These are phyloP conservation scores for Trypanosoma mega DNA, from an alignment of 208 protist species.

Conservation along the genomic window DNA sequence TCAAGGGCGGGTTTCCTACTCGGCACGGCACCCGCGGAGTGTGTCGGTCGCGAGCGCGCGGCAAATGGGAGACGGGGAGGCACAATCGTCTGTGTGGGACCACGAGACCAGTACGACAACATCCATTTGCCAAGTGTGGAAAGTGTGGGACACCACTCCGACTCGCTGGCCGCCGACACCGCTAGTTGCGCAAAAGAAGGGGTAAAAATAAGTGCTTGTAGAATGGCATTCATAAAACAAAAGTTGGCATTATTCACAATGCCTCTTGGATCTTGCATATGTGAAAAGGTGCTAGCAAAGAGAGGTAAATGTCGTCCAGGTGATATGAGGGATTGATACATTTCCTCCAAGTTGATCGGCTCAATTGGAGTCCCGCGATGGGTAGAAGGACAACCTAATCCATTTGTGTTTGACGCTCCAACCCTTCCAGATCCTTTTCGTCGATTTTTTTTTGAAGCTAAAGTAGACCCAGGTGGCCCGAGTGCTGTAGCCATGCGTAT, in stretches of 20 bases:
- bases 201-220: conserved; percentile 65
- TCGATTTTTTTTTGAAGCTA: conserved; percentile 7
- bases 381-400: no score
- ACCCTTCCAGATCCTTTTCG: background rate
- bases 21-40: background rate
- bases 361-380: no score
- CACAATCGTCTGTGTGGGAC: conserved; percentile 10
- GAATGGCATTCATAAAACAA: conserved; percentile 84
- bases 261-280: conserved; percentile 50
- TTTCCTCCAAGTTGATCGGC: conserved; percentile 6
- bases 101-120: conserved; percentile 62
- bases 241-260: conserved; percentile 79
- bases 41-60: background rate
- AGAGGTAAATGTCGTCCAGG: background rate
- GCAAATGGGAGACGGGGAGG: conserved; percentile 32
- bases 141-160: conserved; percentile 44
- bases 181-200: conserved; percentile 72
- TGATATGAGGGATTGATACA: conserved; percentile 3
- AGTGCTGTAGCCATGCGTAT: background rate
- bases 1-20: conserved; percentile 26
- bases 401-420: background rate
- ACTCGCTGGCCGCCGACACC: conserved; percentile 36
- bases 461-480: conserved; percentile 30
- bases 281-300: conserved; percentile 37
- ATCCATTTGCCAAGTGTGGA: conserved; percentile 59